Conservation (phyloP, 495 filamentous ascomycete species). For the Cercophora scortea region DNA sequence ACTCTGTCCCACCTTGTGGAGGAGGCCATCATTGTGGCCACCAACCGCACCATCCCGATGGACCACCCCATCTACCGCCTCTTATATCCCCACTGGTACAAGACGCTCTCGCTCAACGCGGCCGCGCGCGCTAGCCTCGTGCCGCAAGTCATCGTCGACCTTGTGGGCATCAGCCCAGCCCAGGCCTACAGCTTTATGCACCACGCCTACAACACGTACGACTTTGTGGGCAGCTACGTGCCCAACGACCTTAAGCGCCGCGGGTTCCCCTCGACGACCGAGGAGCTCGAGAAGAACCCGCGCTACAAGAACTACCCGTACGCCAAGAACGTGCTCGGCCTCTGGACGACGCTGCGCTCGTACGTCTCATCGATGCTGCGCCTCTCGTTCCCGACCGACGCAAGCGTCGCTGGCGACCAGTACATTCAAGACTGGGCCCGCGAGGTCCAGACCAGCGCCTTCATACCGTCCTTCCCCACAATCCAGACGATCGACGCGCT, state of each 20-base stretch:
- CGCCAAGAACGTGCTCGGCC: slow-evolving; percentile 31
- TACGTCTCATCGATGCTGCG: slow-evolving; percentile 29
- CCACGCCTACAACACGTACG: slow-evolving; percentile 30
- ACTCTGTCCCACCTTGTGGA: slow-evolving; percentile 40
- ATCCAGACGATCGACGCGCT: slow-evolving; percentile 77
- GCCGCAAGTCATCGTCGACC: slow-evolving; percentile 30
- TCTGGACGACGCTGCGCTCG: slow-evolving; percentile 31
- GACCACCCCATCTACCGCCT: slow-evolving; percentile 34
- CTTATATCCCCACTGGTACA: slow-evolving; percentile 41
- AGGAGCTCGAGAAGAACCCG: slow-evolving; percentile 21
- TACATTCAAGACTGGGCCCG: slow-evolving; percentile 29
- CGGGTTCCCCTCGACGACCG: slow-evolving; percentile 30
- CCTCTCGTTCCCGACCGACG: slow-evolving; percentile 12
- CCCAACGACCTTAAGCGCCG: slow-evolving; percentile 36
- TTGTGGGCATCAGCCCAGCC: slow-evolving; percentile 27
- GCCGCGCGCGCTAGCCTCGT: slow-evolving; percentile 38
- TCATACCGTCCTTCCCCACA: slow-evolving; percentile 46
- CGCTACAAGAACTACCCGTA: slow-evolving; percentile 42
- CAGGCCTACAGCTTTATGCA: slow-evolving; percentile 22
- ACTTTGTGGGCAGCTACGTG: slow-evolving; percentile 34
- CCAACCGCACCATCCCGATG: slow-evolving; percentile 30
- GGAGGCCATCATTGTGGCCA: slow-evolving; percentile 39
- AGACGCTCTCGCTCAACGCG: slow-evolving; percentile 41
- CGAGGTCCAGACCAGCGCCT: slow-evolving; percentile 25
- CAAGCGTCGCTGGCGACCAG: slow-evolving; percentile 18